These are phyloP conservation scores for Gymnopus androsaceus DNA, from an alignment of 1,284 basidiomycete genomes.

Conservation along the genomic window DNA sequence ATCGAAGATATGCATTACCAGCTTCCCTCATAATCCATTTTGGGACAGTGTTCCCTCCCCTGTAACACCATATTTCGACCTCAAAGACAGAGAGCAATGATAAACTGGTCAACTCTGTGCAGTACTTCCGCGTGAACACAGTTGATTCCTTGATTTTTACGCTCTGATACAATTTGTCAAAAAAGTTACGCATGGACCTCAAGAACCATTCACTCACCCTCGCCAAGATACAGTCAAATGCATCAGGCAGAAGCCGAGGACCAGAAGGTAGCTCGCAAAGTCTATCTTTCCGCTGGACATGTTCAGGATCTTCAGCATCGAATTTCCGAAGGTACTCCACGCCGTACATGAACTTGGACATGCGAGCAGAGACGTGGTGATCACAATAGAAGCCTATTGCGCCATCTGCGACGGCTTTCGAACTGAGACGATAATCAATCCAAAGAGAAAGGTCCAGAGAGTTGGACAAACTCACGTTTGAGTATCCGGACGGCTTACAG, in stretches of 20 bases:
- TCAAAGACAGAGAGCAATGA: slow-evolving; percentile 76
- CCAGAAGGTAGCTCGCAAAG: slow-evolving; percentile 76
- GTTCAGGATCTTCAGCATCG: slow-evolving; percentile 65
- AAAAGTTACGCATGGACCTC: slow-evolving; percentile 6
- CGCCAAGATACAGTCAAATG: slow-evolving; percentile 76
- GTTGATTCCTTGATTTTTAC: slow-evolving; percentile 78
- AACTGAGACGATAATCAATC: slow-evolving; percentile 40
- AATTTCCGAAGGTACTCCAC: slow-evolving; percentile 74
- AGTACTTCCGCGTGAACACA: slow-evolving; percentile 77
- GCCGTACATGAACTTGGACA: slow-evolving; percentile 79
- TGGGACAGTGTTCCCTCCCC: slow-evolving; percentile 66
- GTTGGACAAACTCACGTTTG: slow-evolving; percentile 56
- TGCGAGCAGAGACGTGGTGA: slow-evolving; percentile 75
- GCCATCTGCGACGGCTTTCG: slow-evolving; percentile 79
- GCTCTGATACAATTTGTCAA: slow-evolving; percentile 39
- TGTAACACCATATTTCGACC: slow-evolving; percentile 79
- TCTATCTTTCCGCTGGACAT: slow-evolving; percentile 59
- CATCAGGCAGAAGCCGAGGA: slow-evolving; percentile 70
- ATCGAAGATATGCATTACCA: slow-evolving; percentile 37
- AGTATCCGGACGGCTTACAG: slow-evolving; percentile 71
- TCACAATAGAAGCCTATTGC: slow-evolving; percentile 82
- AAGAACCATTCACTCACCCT: slow-evolving; percentile 44
- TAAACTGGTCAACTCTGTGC: slow-evolving; percentile 74
- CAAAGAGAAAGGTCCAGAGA: neutral
- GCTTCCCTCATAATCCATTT: slow-evolving; percentile 70